Evolutionary conservation across 1,284 basidiomycete species (phyloP), one percentile per base, ranked within the genome.

Genomic region (Ustilago shanxiensis): DNA sequence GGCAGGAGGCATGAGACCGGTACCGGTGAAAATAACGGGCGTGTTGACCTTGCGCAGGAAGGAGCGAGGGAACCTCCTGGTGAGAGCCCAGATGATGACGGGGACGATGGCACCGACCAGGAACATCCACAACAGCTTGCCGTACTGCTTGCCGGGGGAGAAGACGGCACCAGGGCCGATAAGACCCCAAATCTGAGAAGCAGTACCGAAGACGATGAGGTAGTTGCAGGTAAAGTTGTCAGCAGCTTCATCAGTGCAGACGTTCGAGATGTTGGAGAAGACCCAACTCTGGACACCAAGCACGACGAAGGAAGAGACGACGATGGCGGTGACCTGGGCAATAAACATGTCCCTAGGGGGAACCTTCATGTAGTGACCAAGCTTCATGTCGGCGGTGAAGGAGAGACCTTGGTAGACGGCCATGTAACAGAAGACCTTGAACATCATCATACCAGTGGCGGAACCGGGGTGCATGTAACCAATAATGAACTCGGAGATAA

Each of bases 401-500:
- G 83, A 83, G 58, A 90, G 80, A 18, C 88, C 90, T 85, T 93
- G 92, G 63, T 87, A 87, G 45, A 90, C 89, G 4, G 90, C 87
- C 68, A 90, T 89, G 85, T 89, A 91, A 28, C 89, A 89, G 79
- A 90, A 89, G 8, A 89, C 88, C 88, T 94, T 94, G 90, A 94
- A 94, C 69, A 94, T 88, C 89, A 93, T 91, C 85, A 92, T 91
- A 60, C 93, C 93, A 61, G 94, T 88, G 2, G 94, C 93, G 51
- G 88, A 89, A 16, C 92, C 92, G 24, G 93, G 93, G 53, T 93
- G 87, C 66, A 92, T 88, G 87, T 93, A 94, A 3, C 93, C 93
- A 11, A 89, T 89, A 65, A 95, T 86, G 73, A 95, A 87, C 86
- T 95, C 93, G 53, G 90, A 89, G 81, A 95, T 89, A 51, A 94